Percentiles rank a stretch among this genome's conserved stretches.
Conservation (phyloP, 2,329 filamentous ascomycete species). For the Fusarium penzigii region DNA sequence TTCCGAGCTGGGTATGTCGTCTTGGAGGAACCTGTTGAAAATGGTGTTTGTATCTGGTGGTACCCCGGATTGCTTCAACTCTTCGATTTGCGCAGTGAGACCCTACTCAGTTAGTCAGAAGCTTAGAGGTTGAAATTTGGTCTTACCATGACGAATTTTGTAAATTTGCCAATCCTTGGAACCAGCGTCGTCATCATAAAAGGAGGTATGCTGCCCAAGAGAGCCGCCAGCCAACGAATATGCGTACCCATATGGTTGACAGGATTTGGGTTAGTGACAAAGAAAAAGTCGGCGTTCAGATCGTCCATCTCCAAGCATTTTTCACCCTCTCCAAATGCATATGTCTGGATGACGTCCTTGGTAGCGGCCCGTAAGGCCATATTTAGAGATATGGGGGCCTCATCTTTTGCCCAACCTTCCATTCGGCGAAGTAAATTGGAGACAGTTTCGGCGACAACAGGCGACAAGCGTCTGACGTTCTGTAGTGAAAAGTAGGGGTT, state of each 20-base stretch:
- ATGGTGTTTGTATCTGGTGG: constrained; percentile 26
- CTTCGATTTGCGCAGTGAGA: constrained; percentile 6
- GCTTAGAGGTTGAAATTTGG: accelerated
- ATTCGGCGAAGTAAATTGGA: constrained; percentile 3
- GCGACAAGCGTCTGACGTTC: constrained; percentile 15
- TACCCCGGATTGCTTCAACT: constrained; percentile 7
- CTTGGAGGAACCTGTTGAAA: constrained; percentile 33
- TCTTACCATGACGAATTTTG: constrained; percentile 5
- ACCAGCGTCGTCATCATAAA: constrained; percentile 20
- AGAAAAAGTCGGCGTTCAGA: constrained; percentile 30
- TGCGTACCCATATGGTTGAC: constrained; percentile 24
- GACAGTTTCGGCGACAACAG: constrained; percentile 15
- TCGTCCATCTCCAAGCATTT: constrained; percentile 33
- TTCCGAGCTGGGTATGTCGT: constrained; percentile 33
- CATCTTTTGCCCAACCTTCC: constrained; percentile 9
- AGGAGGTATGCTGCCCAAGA: constrained; percentile 22
- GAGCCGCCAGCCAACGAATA: constrained; percentile 18
- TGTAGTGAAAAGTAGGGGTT: constrained; percentile 27
- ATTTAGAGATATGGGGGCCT: constrained; percentile 5
- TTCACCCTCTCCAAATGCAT: constrained; percentile 22
- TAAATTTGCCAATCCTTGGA: constrained; percentile 9
- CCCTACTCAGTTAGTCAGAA: constrained; percentile 2
- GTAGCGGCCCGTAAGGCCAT: constrained; percentile 12
- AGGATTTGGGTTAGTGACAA: constrained; percentile 11
- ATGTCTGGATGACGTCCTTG: constrained; percentile 22